phyloP scores from a whole-genome alignment of 2,329 filamentous ascomycete genomes.

The Daldinia sp. region DNA sequence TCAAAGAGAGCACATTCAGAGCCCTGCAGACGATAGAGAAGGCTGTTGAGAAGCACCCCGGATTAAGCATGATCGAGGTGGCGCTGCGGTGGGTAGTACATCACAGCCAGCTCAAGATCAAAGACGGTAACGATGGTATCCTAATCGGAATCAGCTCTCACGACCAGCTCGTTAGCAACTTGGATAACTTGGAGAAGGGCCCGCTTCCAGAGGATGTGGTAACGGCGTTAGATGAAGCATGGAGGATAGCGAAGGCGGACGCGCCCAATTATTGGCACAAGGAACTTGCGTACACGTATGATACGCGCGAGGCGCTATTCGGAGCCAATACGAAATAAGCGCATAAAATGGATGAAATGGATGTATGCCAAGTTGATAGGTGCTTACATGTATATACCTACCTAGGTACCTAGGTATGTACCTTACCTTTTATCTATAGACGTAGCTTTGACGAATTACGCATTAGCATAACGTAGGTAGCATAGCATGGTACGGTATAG shows the following conservation, averaged over 20 bases:
- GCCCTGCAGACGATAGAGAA: conserved; percentile 76
- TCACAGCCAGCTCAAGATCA: conserved; percentile 71
- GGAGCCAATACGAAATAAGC: conserved; percentile 56
- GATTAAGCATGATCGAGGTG: conserved; percentile 76
- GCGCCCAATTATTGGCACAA: conserved; percentile 67
- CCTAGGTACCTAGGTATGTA: too few relatives aligned
- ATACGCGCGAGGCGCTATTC: conserved; percentile 72
- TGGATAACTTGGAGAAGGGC: conserved; percentile 72
- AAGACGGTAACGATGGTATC: conserved; percentile 68
- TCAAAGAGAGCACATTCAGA: conserved; percentile 72
- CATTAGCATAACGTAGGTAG: background rate
- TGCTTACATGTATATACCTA: background rate
- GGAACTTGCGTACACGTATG: conserved; percentile 75
- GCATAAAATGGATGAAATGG: too few relatives aligned
- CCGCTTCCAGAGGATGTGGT: conserved; percentile 83
- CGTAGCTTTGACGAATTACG: background rate
- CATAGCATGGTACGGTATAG: background rate
- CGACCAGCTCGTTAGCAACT: conserved; percentile 68
- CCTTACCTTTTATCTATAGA: background rate
- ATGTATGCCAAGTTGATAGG: background rate
- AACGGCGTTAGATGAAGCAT: conserved; percentile 80
- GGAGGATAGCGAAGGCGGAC: conserved; percentile 74
- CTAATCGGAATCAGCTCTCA: conserved; percentile 70
- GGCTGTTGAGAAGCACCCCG: conserved; percentile 72
- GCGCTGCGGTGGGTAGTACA: conserved; percentile 80